Evolutionary conservation across 1,284 basidiomycete species (phyloP), one percentile per base, ranked within the genome.

Genomic region (Naganishia liquefaciens): DNA sequence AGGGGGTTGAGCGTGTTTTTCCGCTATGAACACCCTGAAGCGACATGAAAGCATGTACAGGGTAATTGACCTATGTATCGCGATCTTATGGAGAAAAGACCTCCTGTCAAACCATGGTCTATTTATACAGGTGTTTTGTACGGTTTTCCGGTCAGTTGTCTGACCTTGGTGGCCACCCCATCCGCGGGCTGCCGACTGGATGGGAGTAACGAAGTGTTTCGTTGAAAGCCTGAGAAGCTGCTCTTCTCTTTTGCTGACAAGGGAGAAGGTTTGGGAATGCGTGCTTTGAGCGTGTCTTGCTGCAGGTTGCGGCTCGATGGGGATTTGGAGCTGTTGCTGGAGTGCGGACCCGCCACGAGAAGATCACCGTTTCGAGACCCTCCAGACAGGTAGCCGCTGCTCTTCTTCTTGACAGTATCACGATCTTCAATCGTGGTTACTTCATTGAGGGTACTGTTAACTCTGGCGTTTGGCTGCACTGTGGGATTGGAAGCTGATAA

Each of bases 221-320:
- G 15, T 28, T 28, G 54, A 30, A 19, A 33, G 27, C 30, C 13
- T 9, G 30, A 33, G 23, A 19, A 19, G 21, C 46, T 42, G 46
- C 46, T 23, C 37, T 42, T 49, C 21, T 40, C 57, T 49, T 60
- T 60, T 46, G 57, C 17, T 25, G 39, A 52, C 23, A 77, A 67
- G n/a, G 77, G 77, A 9, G 75, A 75, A 17, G 77, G 77, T 7
- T 75, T 73, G 28, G 75, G 76, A 51, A 77, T 77, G 61, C 54
- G 17, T n/a, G 51, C 58, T 37, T 63, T 68, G 13, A 51, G 47
- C 33, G 47, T 67, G 42, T 58, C 57, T 64, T 62, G 57, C 6
- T 54, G 65, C 47, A 58, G 28, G 43, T 21, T 50, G 40, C 60
- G 49, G 33, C 66, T 68, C 15, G 65, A 64, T 23, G 46, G 25